Conservation (phyloP, 2,329 filamentous ascomycete genomes). For the Monosporascus sp. region DNA sequence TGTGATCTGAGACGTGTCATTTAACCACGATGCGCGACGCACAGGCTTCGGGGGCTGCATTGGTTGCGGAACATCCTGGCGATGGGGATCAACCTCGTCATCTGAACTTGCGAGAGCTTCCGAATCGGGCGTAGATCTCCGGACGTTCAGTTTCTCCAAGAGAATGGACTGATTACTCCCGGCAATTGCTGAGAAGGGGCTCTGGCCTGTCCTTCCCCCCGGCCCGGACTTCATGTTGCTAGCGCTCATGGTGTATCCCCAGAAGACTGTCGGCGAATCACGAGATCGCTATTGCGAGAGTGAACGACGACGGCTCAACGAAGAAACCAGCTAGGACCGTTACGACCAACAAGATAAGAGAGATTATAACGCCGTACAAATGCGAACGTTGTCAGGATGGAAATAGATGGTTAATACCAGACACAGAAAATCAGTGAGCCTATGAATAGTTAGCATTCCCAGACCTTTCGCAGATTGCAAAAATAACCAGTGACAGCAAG, state of each 20-base stretch:
- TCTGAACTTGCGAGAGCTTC: slow-evolving; percentile 92
- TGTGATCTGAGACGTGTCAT: slow-evolving; percentile 64
- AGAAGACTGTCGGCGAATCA: slow-evolving; percentile 4
- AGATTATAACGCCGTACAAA: background rate
- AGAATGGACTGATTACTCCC: slow-evolving; percentile 59
- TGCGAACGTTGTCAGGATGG: background rate
- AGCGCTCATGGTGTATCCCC: slow-evolving; percentile 44
- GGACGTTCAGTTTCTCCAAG: slow-evolving; percentile 70
- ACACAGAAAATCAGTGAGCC: background rate
- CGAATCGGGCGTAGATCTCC: slow-evolving; percentile 87
- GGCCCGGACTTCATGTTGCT: slow-evolving; percentile 44
- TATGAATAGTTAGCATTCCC: background rate
- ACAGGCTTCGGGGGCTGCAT: slow-evolving; percentile 55
- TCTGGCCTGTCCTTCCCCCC: slow-evolving; percentile 46
- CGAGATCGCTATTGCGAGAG: background rate
- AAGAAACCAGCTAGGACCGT: background rate
- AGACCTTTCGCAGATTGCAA: background rate
- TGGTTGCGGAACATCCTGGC: slow-evolving; percentile 45
- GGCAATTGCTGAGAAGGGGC: slow-evolving; percentile 38
- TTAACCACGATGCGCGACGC: slow-evolving; percentile 78
- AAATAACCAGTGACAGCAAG: background rate
- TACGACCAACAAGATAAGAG: background rate
- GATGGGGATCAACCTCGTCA: slow-evolving; percentile 72
- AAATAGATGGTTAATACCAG: background rate
- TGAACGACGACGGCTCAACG: background rate